phyloP scores from a whole-genome alignment of 2,329 filamentous ascomycete genomes.

The Arachnomyces sp. region DNA sequence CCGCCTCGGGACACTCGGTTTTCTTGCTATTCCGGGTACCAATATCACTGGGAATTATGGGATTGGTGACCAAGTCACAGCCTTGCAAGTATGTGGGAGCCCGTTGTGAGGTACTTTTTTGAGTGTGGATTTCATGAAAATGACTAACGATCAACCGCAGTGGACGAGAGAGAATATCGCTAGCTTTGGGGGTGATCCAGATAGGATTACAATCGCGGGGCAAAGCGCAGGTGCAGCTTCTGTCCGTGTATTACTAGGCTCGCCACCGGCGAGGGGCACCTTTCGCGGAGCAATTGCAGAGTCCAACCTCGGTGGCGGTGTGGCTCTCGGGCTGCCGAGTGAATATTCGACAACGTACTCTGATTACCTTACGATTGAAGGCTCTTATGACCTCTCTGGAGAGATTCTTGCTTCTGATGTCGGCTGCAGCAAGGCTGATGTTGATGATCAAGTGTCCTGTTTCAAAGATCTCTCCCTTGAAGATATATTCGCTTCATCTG shows the following conservation, averaged over 20 bases:
- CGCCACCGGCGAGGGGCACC: constrained; percentile 17
- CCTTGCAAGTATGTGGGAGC: constrained; percentile 7
- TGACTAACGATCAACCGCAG: constrained; percentile 46
- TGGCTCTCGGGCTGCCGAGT: constrained; percentile 47
- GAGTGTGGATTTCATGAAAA: constrained; percentile 34
- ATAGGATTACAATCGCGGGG: constrained; percentile 27
- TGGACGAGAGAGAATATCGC: constrained; percentile 22
- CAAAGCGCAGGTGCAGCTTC: constrained; percentile 42
- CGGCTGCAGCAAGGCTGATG: constrained; percentile 42
- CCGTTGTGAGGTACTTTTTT: constrained; percentile 43
- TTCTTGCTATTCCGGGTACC: constrained; percentile 28
- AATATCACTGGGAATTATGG: constrained; percentile 24
- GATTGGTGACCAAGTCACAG: constrained; percentile 27
- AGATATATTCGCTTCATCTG: not conserved
- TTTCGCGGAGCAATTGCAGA: constrained; percentile 22
- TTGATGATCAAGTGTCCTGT: constrained; percentile 45
- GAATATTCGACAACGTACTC: constrained; percentile 52
- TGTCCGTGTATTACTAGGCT: constrained; percentile 30
- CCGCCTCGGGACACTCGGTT: constrained; percentile 39
- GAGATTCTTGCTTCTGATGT: constrained; percentile 44
- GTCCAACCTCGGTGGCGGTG: constrained; percentile 45
- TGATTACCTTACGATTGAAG: constrained; percentile 48
- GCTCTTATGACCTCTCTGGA: constrained; percentile 43
- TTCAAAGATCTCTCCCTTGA: constrained; percentile 27
- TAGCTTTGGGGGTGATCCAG: constrained; percentile 24